Conservation (phyloP, 2,329 filamentous ascomycete species). For the Seiridium cupressi region DNA sequence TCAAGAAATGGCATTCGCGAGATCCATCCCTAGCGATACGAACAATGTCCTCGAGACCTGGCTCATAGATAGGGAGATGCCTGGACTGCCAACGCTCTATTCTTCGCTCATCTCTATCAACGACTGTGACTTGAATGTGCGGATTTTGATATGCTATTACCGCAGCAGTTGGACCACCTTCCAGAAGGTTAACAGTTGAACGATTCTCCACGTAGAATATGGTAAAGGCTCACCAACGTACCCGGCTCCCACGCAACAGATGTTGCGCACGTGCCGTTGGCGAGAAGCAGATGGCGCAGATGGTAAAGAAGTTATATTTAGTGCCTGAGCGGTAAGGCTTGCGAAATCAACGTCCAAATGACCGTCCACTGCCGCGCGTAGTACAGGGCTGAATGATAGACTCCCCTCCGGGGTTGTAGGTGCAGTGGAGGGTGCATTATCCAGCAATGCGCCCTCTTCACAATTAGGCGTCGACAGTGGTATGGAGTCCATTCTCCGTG, state of each 20-base stretch:
- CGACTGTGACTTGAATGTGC: slow-evolving; percentile 68
- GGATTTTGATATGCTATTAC: slow-evolving; percentile 74
- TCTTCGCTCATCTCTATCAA: slow-evolving; percentile 64
- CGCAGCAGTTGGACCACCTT: slow-evolving; percentile 73
- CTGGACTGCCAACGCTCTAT: slow-evolving; percentile 73
- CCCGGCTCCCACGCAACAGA: slow-evolving; percentile 28
- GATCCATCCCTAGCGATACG: slow-evolving; percentile 60
- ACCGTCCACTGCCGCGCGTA: slow-evolving; percentile 25
- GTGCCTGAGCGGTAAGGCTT: slow-evolving; percentile 11
- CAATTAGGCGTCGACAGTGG: slow-evolving; percentile 21
- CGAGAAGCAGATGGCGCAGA: slow-evolving; percentile 12
- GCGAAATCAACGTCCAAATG: slow-evolving; percentile 12
- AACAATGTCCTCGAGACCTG: slow-evolving; percentile 67
- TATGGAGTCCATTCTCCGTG: slow-evolving; percentile 16
- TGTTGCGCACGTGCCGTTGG: slow-evolving; percentile 32
- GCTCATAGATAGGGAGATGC: slow-evolving; percentile 74
- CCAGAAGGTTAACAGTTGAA: neutral
- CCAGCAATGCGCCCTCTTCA: slow-evolving; percentile 26
- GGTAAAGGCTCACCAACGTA: slow-evolving; percentile 46
- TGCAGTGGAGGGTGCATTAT: slow-evolving; percentile 34
- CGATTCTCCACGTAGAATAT: too few species aligned
- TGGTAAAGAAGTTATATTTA: slow-evolving; percentile 12
- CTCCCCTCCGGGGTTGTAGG: slow-evolving; percentile 44
- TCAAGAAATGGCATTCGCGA: slow-evolving; percentile 39
- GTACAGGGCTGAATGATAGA: slow-evolving; percentile 38